Base-by-base conservation (phyloP, 345 rosid genomes). In the Abelmoschus esculentus region DNA sequence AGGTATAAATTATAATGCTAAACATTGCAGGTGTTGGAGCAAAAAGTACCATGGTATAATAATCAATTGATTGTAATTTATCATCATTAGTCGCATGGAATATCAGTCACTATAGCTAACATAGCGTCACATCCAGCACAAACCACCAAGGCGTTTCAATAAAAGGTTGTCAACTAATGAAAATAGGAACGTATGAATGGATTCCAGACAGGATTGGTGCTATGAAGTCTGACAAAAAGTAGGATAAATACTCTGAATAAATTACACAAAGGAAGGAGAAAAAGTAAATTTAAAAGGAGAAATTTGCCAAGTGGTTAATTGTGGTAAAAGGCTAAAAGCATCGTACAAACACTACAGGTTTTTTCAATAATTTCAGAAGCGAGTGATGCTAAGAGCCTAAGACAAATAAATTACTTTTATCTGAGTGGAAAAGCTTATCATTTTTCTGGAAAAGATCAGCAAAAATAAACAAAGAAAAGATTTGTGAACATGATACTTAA, bases 71-170 rank as follows among this genome's bases (percentile, higher is more conserved):
- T 38, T 38, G 42, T 38, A 38, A 64, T 22, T 42, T 31, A 42
- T 7, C 32, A 22, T 44, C 26, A 42, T 10, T 22, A 5, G 34
- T 44, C 9, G 29, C 52, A 40, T 19, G 11, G 32, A 63, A 42
- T 64, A 44, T 22, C 54, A 64, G 22, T 64, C 34, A 42, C 19
- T 64, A 13, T 22, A 10, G 68, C 54, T 64, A 6, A 17, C 15
- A 65, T 65, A 46, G 56, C 28, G 14, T 65, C 69, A 14, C 13
- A 7, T 65, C 55, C 38, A 26, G 10, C 18, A 46, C 55, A 46
- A 0, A 8, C 22, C 8, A 65, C 38, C 82, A 75, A 67, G 88
- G 46, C 13, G 38, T 47, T 46, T 38, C 4, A 26, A 65, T 26
- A 28, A 47, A 46, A 65, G 38, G 7, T 65, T 47, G 42, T 46